Evolutionary conservation across 805 yeast genomes (phyloP).

Genomic region (Candida mattraensis): DNA sequence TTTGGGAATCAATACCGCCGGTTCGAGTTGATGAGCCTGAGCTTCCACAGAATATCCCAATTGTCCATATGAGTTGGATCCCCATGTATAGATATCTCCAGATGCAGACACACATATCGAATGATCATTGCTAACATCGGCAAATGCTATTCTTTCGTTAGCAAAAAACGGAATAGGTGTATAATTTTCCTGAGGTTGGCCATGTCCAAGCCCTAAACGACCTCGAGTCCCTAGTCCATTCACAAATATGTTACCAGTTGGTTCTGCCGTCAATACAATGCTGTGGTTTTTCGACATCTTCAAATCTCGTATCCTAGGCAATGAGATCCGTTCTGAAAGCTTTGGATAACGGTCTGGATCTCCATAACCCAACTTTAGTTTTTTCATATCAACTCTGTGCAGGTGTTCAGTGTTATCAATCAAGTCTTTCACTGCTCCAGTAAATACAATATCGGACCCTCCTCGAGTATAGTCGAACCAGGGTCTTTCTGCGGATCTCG

Average conservation of each 20-base stretch:
- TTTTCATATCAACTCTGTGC: conserved; percentile 17
- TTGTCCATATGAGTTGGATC: conserved; percentile 67
- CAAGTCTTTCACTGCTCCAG: conserved; percentile 47
- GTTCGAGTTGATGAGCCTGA: conserved; percentile 27
- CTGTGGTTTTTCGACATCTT: conserved; percentile 67
- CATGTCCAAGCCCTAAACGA: conserved; percentile 59
- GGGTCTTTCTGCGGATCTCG: conserved; percentile 2
- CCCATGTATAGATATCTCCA: conserved; percentile 76
- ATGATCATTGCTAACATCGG: conserved; percentile 66
- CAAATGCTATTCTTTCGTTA: conserved; percentile 32
- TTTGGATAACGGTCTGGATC: conserved; percentile 16
- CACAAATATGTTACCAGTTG: conserved; percentile 46
- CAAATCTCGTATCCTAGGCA: conserved; percentile 48
- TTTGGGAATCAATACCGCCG: conserved; percentile 37
- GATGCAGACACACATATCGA: conserved; percentile 53
- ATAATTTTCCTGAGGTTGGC: conserved; percentile 43
- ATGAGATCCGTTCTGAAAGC: conserved; percentile 30
- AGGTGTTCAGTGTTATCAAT: conserved; percentile 13
- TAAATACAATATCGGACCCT: conserved; percentile 57
- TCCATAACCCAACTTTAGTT: conserved; percentile 27
- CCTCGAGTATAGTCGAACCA: conserved; percentile 37
- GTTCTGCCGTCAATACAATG: conserved; percentile 52
- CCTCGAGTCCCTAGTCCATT: conserved; percentile 75
- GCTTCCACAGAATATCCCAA: conserved; percentile 50
- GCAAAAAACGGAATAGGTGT: conserved; percentile 40